A percentile compares a stretch with the other conserved stretches of the same genome.
Evolutionary conservation across 2,329 filamentous ascomycete genomes (phyloP).

Genomic region (Colletotrichum sp.): DNA sequence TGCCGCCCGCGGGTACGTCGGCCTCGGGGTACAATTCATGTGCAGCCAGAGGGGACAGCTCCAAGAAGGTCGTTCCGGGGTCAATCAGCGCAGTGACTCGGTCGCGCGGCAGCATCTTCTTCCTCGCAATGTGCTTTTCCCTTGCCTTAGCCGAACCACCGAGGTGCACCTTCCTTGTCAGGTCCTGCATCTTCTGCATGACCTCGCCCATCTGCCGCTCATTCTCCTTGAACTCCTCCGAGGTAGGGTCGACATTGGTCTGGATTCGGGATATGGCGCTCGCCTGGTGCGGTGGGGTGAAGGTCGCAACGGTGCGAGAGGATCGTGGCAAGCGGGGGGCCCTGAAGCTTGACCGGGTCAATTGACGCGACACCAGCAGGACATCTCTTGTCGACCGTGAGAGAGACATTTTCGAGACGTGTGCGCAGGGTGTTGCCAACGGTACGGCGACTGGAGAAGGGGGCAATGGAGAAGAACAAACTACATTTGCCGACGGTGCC

Average conservation of each 20-base stretch:
- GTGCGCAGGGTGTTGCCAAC: slow-evolving; percentile 13
- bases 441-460: slow-evolving; percentile 10
- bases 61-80: slow-evolving; percentile 86
- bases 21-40: slow-evolving; percentile 86
- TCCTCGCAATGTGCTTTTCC: slow-evolving; percentile 84
- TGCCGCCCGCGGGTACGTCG: slow-evolving; percentile 86
- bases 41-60: slow-evolving; percentile 91
- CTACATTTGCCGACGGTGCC: slow-evolving; percentile 28
- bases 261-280: slow-evolving; percentile 82
- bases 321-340: slow-evolving; percentile 34
- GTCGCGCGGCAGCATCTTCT: slow-evolving; percentile 95
- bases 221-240: slow-evolving; percentile 83
- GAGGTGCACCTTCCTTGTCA: slow-evolving; percentile 74
- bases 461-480: neutral
- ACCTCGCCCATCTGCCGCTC: slow-evolving; percentile 76
- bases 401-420: slow-evolving; percentile 48
- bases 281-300: slow-evolving; percentile 82
- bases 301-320: slow-evolving; percentile 66
- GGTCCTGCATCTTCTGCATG: slow-evolving; percentile 68
- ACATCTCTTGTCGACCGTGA: slow-evolving; percentile 51
- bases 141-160: slow-evolving; percentile 84
- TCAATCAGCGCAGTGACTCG: slow-evolving; percentile 87
- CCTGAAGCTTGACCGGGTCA: slow-evolving; percentile 27
- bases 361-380: slow-evolving; percentile 47
- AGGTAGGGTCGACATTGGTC: slow-evolving; percentile 76